Conservation (phyloP, 2,329 filamentous ascomycete species). For the Juglanconis oblonga region DNA sequence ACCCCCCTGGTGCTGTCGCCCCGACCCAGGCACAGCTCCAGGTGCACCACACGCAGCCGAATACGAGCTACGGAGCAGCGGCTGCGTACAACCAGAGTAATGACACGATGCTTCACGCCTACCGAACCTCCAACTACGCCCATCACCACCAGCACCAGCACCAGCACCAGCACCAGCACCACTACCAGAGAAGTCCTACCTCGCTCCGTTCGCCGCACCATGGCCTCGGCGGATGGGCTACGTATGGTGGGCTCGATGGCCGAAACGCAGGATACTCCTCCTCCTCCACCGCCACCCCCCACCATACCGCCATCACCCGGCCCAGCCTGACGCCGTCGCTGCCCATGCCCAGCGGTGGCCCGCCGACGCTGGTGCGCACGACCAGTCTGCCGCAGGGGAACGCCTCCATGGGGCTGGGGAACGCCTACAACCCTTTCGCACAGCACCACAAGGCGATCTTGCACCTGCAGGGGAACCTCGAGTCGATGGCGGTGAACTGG, state of each 20-base stretch:
- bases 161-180: conserved; percentile 15
- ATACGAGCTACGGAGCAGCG: conserved; percentile 23
- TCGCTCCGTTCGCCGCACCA: conserved; percentile 26
- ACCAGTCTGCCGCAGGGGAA: conserved; percentile 47
- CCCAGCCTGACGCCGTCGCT: conserved; percentile 48
- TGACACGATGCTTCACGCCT: conserved; percentile 54
- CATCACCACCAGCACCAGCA: conserved; percentile 18
- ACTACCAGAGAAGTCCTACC: conserved; percentile 20
- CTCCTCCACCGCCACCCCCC: neutral
- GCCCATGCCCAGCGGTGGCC: conserved; percentile 34
- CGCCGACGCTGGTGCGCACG: conserved; percentile 53
- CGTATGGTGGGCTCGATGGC: conserved; percentile 36
- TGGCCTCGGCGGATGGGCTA: conserved; percentile 24
- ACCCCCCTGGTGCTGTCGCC: conserved; percentile 48
- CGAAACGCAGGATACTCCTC: conserved; percentile 42
- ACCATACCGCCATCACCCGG: conserved; percentile 43
- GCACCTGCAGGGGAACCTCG: conserved; percentile 81
- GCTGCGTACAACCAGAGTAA: conserved; percentile 37
- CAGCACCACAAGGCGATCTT: conserved; percentile 71
- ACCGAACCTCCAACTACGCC: conserved; percentile 50
- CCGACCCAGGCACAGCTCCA: conserved; percentile 35
- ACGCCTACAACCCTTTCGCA: conserved; percentile 71
- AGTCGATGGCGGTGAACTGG: conserved; percentile 82
- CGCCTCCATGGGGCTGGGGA: conserved; percentile 33
- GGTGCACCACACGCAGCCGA: conserved; percentile 11